A percentile compares a stretch with the other conserved stretches of the same genome.
phyloP scores from a whole-genome alignment of 805 yeast species.

The Scheffersomyces lignosus region DNA sequence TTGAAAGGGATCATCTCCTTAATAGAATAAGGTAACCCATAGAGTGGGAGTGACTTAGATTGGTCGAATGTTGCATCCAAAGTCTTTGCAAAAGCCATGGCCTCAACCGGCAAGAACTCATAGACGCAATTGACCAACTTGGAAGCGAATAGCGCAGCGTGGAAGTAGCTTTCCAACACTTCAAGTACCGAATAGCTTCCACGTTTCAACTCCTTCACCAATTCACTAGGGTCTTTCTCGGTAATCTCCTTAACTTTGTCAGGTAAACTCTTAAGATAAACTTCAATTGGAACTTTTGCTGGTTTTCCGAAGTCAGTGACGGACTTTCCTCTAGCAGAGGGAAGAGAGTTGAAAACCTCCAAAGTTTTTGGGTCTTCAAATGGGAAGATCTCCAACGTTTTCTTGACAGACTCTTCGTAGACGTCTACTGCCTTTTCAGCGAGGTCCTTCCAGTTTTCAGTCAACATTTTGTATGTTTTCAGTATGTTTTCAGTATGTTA shows the following conservation, averaged over 20 bases:
- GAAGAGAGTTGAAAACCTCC: constrained; percentile 11
- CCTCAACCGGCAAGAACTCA: constrained; percentile 16
- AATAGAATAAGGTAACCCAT: constrained; percentile 22
- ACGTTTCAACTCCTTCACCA: constrained; percentile 11
- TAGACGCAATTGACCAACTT: constrained; percentile 16
- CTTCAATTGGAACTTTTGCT: constrained; percentile 17
- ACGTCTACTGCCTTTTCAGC: constrained; percentile 14
- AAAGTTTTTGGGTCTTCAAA: constrained; percentile 11
- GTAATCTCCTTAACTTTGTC: constrained; percentile 12
- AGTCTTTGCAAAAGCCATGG: constrained; percentile 14
- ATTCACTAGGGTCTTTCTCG: constrained; percentile 16
- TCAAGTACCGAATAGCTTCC: constrained; percentile 11
- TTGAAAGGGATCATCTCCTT: constrained; percentile 22
- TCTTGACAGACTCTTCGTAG: constrained; percentile 11
- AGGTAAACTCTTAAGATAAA: constrained; percentile 13
- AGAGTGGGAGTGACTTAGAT: constrained; percentile 10
- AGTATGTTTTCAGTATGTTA: too few species aligned
- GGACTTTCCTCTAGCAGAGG: constrained; percentile 16
- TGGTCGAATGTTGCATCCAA: constrained; percentile 14
- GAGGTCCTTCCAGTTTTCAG: constrained; percentile 16
- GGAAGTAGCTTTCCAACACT: constrained; percentile 17
- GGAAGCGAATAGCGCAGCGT: constrained; percentile 19
- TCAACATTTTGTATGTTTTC: constrained; percentile 9
- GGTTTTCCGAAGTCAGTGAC: constrained; percentile 20
- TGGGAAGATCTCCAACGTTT: constrained; percentile 19